Evolutionary conservation across 345 rosid species (phyloP).

Genomic region (Kandelia obovata): DNA sequence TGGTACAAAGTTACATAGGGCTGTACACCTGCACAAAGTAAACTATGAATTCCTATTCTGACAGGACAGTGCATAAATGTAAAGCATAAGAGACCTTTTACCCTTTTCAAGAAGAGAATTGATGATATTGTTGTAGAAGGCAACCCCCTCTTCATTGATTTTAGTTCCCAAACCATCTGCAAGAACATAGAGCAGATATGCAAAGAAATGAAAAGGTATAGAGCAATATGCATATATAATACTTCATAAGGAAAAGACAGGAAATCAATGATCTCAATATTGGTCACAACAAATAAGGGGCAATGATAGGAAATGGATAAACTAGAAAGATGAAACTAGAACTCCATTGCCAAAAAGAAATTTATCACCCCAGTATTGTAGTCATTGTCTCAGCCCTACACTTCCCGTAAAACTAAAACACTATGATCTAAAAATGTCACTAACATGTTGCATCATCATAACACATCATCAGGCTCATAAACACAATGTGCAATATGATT

Average conservation of each 20-base stretch:
- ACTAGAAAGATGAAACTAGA: background rate
- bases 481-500: background rate
- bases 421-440: background rate
- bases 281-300: too few relatives aligned
- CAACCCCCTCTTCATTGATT: conserved; percentile 26
- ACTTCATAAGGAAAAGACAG: background rate
- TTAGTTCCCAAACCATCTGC: conserved; percentile 27
- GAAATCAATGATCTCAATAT: too few relatives aligned
- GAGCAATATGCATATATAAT: background rate
- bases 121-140: conserved; percentile 31
- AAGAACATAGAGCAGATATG: background rate
- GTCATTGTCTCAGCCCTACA: background rate
- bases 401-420: background rate
- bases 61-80: conserved; percentile 16
- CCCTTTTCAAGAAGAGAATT: conserved; percentile 39
- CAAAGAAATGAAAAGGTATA: background rate
- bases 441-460: background rate
- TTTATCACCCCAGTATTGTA: background rate
- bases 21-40: conserved; percentile 24
- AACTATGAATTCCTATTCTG: conserved; percentile 7
- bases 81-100: conserved; percentile 18
- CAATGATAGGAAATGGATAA: background rate
- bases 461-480: background rate
- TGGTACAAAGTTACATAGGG: conserved; percentile 29
- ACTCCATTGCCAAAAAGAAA: too few relatives aligned